A percentile compares a stretch with the other conserved stretches of the same genome.
Conservation (phyloP, 2,329 filamentous ascomycete genomes). For the Penicillium sp. region DNA sequence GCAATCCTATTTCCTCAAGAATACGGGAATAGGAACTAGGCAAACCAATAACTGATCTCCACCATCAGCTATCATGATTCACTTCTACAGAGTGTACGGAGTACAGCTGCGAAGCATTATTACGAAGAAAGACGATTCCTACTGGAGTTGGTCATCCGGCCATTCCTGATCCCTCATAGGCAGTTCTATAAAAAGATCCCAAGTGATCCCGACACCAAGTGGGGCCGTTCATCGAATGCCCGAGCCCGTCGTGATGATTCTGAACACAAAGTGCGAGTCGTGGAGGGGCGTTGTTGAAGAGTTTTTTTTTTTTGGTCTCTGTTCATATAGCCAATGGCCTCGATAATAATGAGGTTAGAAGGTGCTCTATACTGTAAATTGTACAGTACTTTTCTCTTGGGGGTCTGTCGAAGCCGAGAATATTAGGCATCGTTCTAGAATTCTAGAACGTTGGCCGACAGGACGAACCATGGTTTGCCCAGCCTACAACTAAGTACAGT, state of each 20-base stretch:
- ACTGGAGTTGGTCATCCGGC: neutral
- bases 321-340: neutral
- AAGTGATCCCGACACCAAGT: conserved; percentile 8
- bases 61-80: neutral
- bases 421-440: neutral
- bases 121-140: neutral
- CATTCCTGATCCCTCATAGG: neutral
- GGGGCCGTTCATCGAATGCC: conserved; percentile 11
- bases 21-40: neutral
- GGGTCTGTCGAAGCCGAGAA: neutral
- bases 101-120: neutral
- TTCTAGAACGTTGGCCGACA: neutral
- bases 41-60: neutral
- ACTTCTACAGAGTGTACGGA: too few species aligned
- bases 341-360: neutral
- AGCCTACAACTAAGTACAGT: too few species aligned
- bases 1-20: neutral
- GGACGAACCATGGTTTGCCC: neutral
- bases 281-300: neutral
- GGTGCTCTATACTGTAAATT: too few species aligned
- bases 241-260: conserved; percentile 3
- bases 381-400: too few species aligned
- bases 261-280: neutral
- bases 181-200: conserved; percentile 9
- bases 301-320: neutral